These are phyloP conservation scores for Atkinsonella texensis DNA, from an alignment of 2,329 filamentous ascomycete species.

Conservation along the genomic window DNA sequence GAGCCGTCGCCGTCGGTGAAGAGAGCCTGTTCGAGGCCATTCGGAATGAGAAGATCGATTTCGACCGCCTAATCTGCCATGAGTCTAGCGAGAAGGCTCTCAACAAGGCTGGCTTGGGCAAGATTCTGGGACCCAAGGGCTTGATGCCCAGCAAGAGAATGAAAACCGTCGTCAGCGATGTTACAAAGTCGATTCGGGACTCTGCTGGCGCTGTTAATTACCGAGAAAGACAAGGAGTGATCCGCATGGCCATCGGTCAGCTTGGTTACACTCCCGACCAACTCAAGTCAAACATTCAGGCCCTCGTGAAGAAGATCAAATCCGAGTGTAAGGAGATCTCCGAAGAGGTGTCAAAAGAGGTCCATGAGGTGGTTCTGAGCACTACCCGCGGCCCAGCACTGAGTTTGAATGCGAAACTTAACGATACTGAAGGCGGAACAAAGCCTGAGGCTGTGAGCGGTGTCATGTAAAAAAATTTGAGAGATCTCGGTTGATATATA, in stretches of 20 bases:
- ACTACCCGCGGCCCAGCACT: conserved; percentile 80
- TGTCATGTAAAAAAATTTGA: conserved; percentile 33
- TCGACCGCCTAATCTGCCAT: conserved; percentile 85
- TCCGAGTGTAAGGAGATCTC: conserved; percentile 64
- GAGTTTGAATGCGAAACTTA: conserved; percentile 72
- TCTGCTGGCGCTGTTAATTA: conserved; percentile 79
- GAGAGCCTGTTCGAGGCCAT: conserved; percentile 75
- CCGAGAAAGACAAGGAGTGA: conserved; percentile 71
- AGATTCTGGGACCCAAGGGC: conserved; percentile 75
- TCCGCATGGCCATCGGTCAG: conserved; percentile 85
- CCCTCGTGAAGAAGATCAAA: conserved; percentile 65
- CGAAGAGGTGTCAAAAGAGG: conserved; percentile 31
- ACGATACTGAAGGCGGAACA: conserved; percentile 44
- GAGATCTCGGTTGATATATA: conserved; percentile 11
- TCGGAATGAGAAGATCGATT: conserved; percentile 61
- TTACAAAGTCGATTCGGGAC: conserved; percentile 62
- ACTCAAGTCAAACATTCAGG: conserved; percentile 72
- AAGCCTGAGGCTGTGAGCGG: conserved; percentile 39
- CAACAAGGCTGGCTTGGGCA: conserved; percentile 68
- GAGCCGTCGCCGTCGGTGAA: conserved; percentile 75
- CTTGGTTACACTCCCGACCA: conserved; percentile 79
- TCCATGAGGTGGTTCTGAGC: conserved; percentile 62
- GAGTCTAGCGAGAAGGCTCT: conserved; percentile 63
- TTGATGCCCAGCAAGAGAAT: conserved; percentile 86
- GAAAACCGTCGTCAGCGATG: conserved; percentile 77